These are phyloP conservation scores for Entomortierella parvispora DNA, from an alignment of 192 early-diverging fungal species.

Conservation along the genomic window DNA sequence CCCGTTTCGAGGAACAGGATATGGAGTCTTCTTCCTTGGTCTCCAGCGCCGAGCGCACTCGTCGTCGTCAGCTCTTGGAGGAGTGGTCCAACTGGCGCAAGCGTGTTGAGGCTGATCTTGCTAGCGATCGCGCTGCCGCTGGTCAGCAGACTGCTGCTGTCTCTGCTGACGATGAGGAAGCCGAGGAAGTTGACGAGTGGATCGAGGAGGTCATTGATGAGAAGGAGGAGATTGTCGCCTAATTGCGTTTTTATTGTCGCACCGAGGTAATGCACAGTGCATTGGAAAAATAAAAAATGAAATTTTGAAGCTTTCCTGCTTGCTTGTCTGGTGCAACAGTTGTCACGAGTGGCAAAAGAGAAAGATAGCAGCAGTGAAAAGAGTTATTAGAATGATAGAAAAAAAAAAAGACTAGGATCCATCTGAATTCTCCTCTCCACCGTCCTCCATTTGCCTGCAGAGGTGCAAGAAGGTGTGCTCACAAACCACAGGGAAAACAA, in stretches of 20 bases:
- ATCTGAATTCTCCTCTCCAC: no score
- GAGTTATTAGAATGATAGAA: no score
- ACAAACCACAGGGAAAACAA: background rate
- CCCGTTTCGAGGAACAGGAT: constrained; percentile 92
- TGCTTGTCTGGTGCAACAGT: no score
- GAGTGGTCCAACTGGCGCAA: constrained; percentile 90
- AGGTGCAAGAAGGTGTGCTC: no score
- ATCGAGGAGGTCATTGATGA: constrained; percentile 91
- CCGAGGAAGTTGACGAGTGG: constrained; percentile 84
- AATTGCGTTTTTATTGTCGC: background rate
- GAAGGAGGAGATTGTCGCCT: constrained; percentile 77
- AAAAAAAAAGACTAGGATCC: no score
- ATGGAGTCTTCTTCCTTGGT: constrained; percentile 74
- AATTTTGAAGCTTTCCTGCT: no score
- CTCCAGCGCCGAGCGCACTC: constrained; percentile 78
- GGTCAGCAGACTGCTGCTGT: constrained; percentile 62
- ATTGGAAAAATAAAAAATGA: no score
- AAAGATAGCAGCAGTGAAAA: no score
- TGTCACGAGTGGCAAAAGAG: no score
- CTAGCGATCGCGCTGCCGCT: constrained; percentile 62
- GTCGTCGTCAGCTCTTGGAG: constrained; percentile 76
- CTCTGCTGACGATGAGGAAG: constrained; percentile 67
- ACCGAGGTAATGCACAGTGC: no score
- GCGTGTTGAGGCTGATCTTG: constrained; percentile 68
- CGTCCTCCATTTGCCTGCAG: no score